Base-by-base conservation (phyloP, 345 rosid genomes). In the Tarenaya hassleriana region DNA sequence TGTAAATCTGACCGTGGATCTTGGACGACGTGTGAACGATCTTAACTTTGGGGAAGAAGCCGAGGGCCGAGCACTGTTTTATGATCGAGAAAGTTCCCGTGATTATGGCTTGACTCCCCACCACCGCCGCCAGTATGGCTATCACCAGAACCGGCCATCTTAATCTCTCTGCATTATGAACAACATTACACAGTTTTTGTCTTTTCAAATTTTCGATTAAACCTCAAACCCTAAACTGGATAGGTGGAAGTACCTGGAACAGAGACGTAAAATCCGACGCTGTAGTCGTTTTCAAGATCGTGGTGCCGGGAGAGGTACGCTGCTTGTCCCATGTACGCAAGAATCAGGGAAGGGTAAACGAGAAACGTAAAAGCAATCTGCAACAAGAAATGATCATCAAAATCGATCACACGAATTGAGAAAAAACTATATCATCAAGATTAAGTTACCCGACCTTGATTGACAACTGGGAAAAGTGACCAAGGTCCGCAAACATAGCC, bases 401-500 rank as follows among this genome's bases (percentile, higher is more conserved):
- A 1, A 6, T 39, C 33, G 40, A 20, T 8, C 31, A 40, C 41
- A 11, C 1, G 17, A 20, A 39, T 0, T 14, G 12, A 32, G 13
- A 45, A 45, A 13, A 39, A 29, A 31, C n/a, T n/a, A n/a, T n/a
- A n/a, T n/a, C n/a, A n/a, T n/a, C n/a, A n/a, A n/a, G n/a, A n/a
- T n/a, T n/a, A 40, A 17, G 20, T 13, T 3, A 16, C 18, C 27
- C 12, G 1, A 88, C 95, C 91, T 86, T 77, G 66, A 89, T 86
- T 61, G 97, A 89, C 68, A 77, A 67, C 20, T 88, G 95, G 1
- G 92, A 85, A 42, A 88, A 88, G 60, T 88, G 97, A 14, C 97
- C 97, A 4, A 85, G 97, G 78, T 88, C 95, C 17, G 97, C 97
- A 71, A 85, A 85, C 97, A 89, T 88, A 39, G 97, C 97, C 68